Base-by-base conservation (phyloP, 108 stramenopile genomes). In the Aurantiochytrium sp. region DNA sequence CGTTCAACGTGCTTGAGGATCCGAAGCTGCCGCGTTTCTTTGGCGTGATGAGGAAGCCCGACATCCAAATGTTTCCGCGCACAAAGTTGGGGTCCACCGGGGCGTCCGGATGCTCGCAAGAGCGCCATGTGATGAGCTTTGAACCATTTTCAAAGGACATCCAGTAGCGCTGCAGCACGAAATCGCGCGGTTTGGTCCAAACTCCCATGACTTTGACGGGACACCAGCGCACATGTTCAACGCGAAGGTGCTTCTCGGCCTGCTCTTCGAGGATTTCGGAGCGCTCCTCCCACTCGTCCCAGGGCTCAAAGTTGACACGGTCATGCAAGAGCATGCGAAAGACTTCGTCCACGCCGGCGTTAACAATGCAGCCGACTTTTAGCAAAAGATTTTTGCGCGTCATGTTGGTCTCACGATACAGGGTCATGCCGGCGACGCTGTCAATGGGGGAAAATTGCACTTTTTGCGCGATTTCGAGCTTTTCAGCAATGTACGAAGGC, bases 121-220 rank as follows among this genome's bases (percentile, higher is more conserved):
- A 83, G 6, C 76, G 76, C 76, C 76, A 83, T 14, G 76, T 83
- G 51, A 83, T 83, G 49, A 83, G 76, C 28, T 53, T 83, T 43
- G 76, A 47, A 16, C 76, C 76, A 35, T 83, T 83, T 23, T 83
- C 76, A 35, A 83, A 83, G 76, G 76, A 53, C 76, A 83, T 83
- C 76, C 76, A 83, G 28, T 83, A 83, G 16, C 76, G 19, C 51
- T 83, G 76, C 45, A 83, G 76, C n/a, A 83, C 76, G n/a, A 83
- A 83, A 23, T 83, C 76, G 51, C 76, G 76, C 12, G 76, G 76
- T 4, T 83, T 83, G 51, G 76, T 83, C 76, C 76, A 83, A 8
- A 83, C 25, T 23, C 76, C 76, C 19, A n/a, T 25, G 51, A 83
- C 51, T 4, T 83, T 83, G 76, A 83, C 49, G 49, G 76, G 76